A percentile compares a stretch with the other conserved stretches of the same genome.
phyloP scores from a whole-genome alignment of 331 rosid species.

The Phaseolus coccineus region DNA sequence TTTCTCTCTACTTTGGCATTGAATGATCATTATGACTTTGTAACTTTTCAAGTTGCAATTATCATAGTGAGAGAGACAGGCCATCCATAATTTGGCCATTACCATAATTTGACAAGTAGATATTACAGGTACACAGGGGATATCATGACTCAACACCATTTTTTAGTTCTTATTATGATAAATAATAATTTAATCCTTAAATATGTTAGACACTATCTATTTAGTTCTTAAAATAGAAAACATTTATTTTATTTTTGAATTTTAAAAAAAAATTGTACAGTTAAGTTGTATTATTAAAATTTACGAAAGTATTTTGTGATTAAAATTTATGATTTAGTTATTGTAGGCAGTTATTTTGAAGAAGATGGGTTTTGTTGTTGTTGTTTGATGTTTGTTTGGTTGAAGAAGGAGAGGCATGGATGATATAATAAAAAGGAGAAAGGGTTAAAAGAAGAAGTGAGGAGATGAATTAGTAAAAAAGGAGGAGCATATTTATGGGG shows the following conservation, averaged over 20 bases:
- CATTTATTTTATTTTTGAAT: too few species aligned
- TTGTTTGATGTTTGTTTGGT: slow-evolving; percentile 5
- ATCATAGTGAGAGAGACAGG: slow-evolving; percentile 25
- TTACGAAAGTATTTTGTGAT: too few species aligned
- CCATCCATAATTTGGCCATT: slow-evolving; percentile 29
- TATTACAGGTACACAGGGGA: background rate
- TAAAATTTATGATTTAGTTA: too few species aligned
- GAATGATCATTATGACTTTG: slow-evolving; percentile 39
- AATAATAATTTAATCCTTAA: too few species aligned
- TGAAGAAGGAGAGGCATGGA: background rate
- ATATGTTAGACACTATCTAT: too few species aligned
- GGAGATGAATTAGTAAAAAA: slow-evolving; percentile 16
- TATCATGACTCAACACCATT: slow-evolving; percentile 40
- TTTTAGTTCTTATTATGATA: background rate
- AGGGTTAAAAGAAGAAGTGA: slow-evolving; percentile 3
- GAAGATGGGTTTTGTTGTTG: background rate
- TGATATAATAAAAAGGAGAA: background rate
- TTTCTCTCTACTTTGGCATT: background rate
- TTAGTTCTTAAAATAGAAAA: too few species aligned
- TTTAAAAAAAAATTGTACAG: too few species aligned
- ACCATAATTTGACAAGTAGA: slow-evolving; percentile 10
- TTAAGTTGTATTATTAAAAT: too few species aligned
- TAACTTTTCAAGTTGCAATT: slow-evolving; percentile 46
- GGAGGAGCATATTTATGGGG: slow-evolving; percentile 46
- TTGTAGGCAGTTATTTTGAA: slow-evolving; percentile 24